Percentiles rank a stretch among this genome's conserved stretches.
Evolutionary conservation across 1,284 basidiomycete species (phyloP).

Genomic region (Cryptococcus amylolentus): DNA sequence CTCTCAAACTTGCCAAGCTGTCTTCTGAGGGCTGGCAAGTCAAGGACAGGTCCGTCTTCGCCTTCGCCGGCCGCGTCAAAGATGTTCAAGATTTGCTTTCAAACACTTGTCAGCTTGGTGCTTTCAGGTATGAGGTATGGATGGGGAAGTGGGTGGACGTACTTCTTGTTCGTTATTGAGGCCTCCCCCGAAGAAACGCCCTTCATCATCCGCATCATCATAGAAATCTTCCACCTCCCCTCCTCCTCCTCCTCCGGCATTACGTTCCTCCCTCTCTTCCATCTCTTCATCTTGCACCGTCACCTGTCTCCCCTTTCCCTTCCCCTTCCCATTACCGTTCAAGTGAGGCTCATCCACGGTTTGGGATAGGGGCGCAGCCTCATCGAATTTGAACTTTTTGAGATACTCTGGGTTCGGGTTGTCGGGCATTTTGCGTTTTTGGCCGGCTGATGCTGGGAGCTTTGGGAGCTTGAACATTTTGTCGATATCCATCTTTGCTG

Average conservation of each 20-base stretch:
- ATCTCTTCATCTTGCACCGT: slow-evolving; percentile 56
- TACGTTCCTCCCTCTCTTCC: slow-evolving; percentile 6
- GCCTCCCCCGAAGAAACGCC: slow-evolving; percentile 88
- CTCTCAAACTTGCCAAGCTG: slow-evolving; percentile 79
- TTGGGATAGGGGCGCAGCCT: background rate
- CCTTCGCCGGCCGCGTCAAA: slow-evolving; percentile 63
- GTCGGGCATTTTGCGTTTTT: slow-evolving; percentile 77
- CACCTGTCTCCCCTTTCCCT: slow-evolving; percentile 52
- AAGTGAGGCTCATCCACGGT: too few species aligned
- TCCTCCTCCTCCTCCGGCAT: background rate
- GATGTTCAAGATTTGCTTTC: slow-evolving; percentile 61
- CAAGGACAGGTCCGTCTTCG: slow-evolving; percentile 48
- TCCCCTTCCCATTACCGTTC: slow-evolving; percentile 10
- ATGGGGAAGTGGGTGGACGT: slow-evolving; percentile 54
- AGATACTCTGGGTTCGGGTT: slow-evolving; percentile 60
- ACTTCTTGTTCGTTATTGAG: slow-evolving; percentile 85
- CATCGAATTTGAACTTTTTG: background rate
- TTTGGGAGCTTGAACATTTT: slow-evolving; percentile 48
- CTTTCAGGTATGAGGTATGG: background rate
- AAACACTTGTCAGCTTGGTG: background rate
- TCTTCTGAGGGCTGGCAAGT: slow-evolving; percentile 64
- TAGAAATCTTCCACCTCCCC: slow-evolving; percentile 10
- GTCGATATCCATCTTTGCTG: slow-evolving; percentile 41
- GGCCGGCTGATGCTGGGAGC: slow-evolving; percentile 46
- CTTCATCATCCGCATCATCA: slow-evolving; percentile 62